Evolutionary conservation across 768 basidiomycete species (phyloP).

Genomic region (Tricholoma sp.): DNA sequence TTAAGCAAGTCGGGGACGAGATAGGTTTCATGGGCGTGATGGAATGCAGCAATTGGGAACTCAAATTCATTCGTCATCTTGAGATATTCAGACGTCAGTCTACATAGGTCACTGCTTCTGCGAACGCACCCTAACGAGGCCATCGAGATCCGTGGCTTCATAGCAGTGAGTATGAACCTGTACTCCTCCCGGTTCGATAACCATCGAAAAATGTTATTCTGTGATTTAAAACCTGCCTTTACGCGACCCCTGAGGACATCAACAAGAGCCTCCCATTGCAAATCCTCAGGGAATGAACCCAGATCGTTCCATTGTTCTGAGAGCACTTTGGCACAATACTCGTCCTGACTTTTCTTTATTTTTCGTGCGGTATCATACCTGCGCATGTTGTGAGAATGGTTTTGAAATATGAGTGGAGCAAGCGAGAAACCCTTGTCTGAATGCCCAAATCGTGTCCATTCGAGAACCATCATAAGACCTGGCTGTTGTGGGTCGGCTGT

Average conservation of each 20-base stretch:
- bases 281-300: slow-evolving; percentile 58
- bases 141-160: slow-evolving; percentile 65
- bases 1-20: slow-evolving; percentile 75
- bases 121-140: slow-evolving; percentile 55
- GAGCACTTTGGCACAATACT: slow-evolving; percentile 51
- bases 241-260: slow-evolving; percentile 75
- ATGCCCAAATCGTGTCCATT: slow-evolving; percentile 68
- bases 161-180: slow-evolving; percentile 53
- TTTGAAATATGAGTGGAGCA: background rate
- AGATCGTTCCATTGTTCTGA: slow-evolving; percentile 42
- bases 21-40: slow-evolving; percentile 78
- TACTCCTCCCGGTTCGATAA: slow-evolving; percentile 5
- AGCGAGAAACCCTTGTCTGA: slow-evolving; percentile 51
- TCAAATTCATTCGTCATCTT: slow-evolving; percentile 81
- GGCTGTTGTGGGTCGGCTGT: slow-evolving; percentile 18
- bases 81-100: slow-evolving; percentile 14
- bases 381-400: slow-evolving; percentile 3
- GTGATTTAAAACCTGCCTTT: slow-evolving; percentile 39
- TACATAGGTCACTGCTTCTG: background rate
- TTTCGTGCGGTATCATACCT: slow-evolving; percentile 61
- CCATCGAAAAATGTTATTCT: background rate
- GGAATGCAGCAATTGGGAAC: slow-evolving; percentile 72
- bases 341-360: slow-evolving; percentile 64
- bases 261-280: slow-evolving; percentile 76
- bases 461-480: slow-evolving; percentile 40